Evolutionary conservation across 768 basidiomycete genomes (phyloP).

Genomic region (Tricholoma sp.): DNA sequence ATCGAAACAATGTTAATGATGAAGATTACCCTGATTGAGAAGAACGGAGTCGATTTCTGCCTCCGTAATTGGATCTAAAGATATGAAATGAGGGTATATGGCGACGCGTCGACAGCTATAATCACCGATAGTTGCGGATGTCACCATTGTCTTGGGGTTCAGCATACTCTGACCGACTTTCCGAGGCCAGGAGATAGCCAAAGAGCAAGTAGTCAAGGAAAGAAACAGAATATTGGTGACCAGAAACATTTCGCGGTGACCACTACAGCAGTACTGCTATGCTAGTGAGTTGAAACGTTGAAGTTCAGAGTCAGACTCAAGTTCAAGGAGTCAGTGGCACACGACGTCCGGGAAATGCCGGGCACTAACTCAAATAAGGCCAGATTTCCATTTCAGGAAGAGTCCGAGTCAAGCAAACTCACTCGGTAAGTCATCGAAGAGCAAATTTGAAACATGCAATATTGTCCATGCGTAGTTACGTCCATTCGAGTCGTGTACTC

Average conservation of each 20-base stretch:
- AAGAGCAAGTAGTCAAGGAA: neutral
- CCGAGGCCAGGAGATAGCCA: conserved; percentile 1
- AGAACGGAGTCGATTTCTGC: conserved; percentile 12
- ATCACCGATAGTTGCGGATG: conserved; percentile 1
- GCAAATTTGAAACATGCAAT: too few relatives aligned
- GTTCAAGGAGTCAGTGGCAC: too few relatives aligned
- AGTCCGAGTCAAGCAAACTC: too few relatives aligned
- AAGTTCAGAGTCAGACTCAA: too few relatives aligned
- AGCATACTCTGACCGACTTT: neutral
- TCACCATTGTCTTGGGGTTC: neutral
- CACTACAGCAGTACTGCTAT: too few relatives aligned
- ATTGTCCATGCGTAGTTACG: too few relatives aligned
- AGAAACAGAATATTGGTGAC: neutral
- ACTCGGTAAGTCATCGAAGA: too few relatives aligned
- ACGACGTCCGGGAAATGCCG: too few relatives aligned
- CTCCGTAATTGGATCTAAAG: conserved; percentile 4
- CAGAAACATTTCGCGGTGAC: neutral
- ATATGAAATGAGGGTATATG: neutral
- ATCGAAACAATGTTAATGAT: neutral
- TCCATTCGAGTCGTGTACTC: too few relatives aligned
- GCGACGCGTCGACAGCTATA: neutral
- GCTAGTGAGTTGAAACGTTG: too few relatives aligned
- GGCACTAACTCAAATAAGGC: too few relatives aligned
- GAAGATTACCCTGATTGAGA: conserved; percentile 9
- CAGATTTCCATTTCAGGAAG: too few relatives aligned